A percentile compares a stretch with the other conserved stretches of the same genome.
phyloP scores from a whole-genome alignment of 2,329 filamentous ascomycete species.

The Cladosporium austrohemisphaericum region DNA sequence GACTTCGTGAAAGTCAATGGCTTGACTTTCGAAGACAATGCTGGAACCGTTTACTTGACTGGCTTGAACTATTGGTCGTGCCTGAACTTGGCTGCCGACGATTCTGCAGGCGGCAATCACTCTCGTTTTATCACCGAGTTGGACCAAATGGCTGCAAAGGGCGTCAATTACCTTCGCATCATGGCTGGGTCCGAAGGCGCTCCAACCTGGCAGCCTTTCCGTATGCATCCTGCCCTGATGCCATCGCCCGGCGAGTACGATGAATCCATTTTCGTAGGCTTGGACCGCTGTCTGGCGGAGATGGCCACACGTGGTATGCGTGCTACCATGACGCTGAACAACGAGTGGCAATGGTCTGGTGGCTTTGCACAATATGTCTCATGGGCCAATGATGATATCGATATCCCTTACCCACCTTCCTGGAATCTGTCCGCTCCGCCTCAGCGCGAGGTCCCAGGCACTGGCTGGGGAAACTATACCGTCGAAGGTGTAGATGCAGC shows the following conservation, averaged over 20 bases:
- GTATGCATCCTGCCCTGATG: conserved; percentile 39
- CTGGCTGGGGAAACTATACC: conserved; percentile 41
- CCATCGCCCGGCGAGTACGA: conserved; percentile 38
- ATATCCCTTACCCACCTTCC: conserved; percentile 36
- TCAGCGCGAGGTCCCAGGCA: conserved; percentile 31
- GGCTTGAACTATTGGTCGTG: conserved; percentile 42
- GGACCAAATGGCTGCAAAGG: conserved; percentile 39
- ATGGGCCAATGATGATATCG: conserved; percentile 34
- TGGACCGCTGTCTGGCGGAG: conserved; percentile 39
- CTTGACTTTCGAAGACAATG: conserved; percentile 30
- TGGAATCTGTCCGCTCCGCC: conserved; percentile 39
- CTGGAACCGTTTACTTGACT: conserved; percentile 36
- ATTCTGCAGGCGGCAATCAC: conserved; percentile 35
- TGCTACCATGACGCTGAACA: conserved; percentile 39
- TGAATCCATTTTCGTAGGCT: conserved; percentile 35
- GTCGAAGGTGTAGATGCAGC: conserved; percentile 33
- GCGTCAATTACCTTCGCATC: conserved; percentile 39
- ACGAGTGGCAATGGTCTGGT: conserved; percentile 41
- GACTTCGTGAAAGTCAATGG: conserved; percentile 38
- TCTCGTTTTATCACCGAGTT: conserved; percentile 37
- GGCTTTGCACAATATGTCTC: conserved; percentile 39
- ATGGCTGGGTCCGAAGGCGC: conserved; percentile 40
- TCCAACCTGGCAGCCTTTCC: conserved; percentile 37
- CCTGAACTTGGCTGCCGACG: conserved; percentile 38
- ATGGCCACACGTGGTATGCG: conserved; percentile 39